Percentiles rank a stretch among this genome's conserved stretches.
Conservation (phyloP, 2,329 filamentous ascomycete species). For the Delphinella strobiligena region DNA sequence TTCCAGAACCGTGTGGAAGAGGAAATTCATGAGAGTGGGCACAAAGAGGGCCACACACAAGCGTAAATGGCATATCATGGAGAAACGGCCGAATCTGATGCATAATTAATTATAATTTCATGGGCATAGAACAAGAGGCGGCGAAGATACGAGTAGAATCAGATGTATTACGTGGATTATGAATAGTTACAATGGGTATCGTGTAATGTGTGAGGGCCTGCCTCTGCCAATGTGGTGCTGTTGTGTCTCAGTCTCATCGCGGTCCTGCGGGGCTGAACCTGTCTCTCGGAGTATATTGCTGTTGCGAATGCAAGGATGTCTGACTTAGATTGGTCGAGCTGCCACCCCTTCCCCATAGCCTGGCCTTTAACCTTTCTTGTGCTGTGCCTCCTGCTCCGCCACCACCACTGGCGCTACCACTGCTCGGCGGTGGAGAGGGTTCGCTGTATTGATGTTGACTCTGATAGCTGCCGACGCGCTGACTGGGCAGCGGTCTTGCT, state of each 20-base stretch:
- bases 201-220: too few species aligned
- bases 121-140: too few species aligned
- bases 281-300: neutral
- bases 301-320: too few species aligned
- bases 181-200: too few species aligned
- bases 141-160: too few species aligned
- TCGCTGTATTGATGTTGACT: conserved; percentile 29
- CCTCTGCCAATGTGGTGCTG: too few species aligned
- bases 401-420: conserved; percentile 10
- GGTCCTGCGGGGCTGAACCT: neutral
- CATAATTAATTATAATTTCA: too few species aligned
- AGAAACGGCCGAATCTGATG: too few species aligned
- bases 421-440: conserved; percentile 23
- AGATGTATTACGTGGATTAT: too few species aligned
- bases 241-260: too few species aligned
- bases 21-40: neutral
- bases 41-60: too few species aligned
- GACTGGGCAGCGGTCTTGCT: conserved; percentile 54
- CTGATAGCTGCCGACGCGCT: conserved; percentile 66
- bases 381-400: conserved; percentile 44
- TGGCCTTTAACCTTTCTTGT: conserved; percentile 70
- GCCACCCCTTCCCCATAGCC: conserved; percentile 56
- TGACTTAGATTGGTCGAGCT: conserved; percentile 18
- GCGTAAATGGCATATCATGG: too few species aligned
- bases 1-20: neutral